Evolutionary conservation across 176 grass and related monocot species (phyloP).

Genomic region (Phoenix dactylifera): DNA sequence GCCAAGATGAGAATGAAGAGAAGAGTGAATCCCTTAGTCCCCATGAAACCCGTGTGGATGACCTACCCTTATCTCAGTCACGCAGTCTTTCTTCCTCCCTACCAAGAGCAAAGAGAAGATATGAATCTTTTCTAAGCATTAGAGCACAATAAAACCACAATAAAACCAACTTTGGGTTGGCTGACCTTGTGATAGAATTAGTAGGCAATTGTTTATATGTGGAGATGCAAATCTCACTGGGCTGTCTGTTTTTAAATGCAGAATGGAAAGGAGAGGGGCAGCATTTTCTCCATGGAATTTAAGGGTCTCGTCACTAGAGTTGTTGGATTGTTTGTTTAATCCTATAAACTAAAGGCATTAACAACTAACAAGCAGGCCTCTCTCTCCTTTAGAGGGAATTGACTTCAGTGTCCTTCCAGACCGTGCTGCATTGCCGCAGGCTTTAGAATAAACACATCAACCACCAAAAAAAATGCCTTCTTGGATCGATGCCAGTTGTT

Average conservation of each 20-base stretch:
- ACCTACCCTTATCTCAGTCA: background rate
- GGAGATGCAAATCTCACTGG: background rate
- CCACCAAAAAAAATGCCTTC: no score
- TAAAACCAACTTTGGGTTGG: background rate
- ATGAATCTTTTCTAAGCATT: background rate
- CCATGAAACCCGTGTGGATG: background rate
- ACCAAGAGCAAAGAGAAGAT: background rate
- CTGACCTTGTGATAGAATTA: background rate
- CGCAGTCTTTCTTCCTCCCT: background rate
- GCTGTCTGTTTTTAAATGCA: background rate
- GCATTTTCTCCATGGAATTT: slow-evolving; percentile 3
- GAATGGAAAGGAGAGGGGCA: background rate
- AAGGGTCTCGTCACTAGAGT: background rate
- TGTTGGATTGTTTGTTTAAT: background rate
- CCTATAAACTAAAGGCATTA: background rate
- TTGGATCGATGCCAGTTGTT: no score
- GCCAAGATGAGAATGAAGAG: slow-evolving; percentile 1
- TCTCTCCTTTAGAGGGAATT: background rate
- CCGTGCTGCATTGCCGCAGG: no score
- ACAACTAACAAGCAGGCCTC: background rate
- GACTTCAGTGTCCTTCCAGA: no score
- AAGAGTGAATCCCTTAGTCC: background rate
- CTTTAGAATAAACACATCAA: no score
- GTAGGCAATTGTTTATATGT: background rate
- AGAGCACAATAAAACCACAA: background rate